Percentiles rank a stretch among this genome's conserved stretches.
phyloP scores from a whole-genome alignment of 2,329 filamentous ascomycete genomes.

The Purpureocillium takamizusanense region DNA sequence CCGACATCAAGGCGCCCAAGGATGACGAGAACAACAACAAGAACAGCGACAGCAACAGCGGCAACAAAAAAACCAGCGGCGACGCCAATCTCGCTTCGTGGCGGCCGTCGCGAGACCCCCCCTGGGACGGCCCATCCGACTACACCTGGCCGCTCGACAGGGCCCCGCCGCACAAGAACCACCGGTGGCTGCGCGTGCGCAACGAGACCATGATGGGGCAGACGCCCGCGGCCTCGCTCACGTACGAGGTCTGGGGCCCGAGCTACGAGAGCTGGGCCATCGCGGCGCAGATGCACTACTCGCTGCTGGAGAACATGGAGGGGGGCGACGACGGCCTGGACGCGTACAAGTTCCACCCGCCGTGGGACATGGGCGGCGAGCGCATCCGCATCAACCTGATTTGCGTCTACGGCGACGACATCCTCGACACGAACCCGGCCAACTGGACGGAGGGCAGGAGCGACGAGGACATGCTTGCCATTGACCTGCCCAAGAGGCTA shows the following conservation, averaged over 20 bases:
- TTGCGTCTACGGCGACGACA: background rate
- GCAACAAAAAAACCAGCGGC: too few relatives aligned
- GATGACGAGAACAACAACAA: too few relatives aligned
- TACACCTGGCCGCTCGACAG: background rate
- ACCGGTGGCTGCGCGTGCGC: background rate
- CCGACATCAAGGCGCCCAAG: background rate
- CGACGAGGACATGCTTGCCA: slow-evolving; percentile 1
- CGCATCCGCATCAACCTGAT: slow-evolving; percentile 1
- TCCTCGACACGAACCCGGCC: background rate
- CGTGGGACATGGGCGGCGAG: background rate
- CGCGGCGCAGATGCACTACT: slow-evolving; percentile 1
- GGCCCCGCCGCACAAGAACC: background rate
- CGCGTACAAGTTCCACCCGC: background rate
- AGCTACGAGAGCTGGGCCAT: slow-evolving; percentile 1
- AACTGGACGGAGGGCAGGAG: background rate
- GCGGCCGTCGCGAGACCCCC: background rate
- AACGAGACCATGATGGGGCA: background rate
- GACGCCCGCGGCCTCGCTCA: background rate
- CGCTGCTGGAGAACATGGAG: background rate
- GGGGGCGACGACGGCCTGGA: background rate
- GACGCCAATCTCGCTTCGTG: background rate
- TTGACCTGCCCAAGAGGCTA: background rate
- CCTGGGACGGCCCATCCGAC: background rate
- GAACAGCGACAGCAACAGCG: too few relatives aligned
- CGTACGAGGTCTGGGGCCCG: background rate